Evolutionary conservation across 2,329 filamentous ascomycete genomes (phyloP).

Genomic region (Shiraia sp.): DNA sequence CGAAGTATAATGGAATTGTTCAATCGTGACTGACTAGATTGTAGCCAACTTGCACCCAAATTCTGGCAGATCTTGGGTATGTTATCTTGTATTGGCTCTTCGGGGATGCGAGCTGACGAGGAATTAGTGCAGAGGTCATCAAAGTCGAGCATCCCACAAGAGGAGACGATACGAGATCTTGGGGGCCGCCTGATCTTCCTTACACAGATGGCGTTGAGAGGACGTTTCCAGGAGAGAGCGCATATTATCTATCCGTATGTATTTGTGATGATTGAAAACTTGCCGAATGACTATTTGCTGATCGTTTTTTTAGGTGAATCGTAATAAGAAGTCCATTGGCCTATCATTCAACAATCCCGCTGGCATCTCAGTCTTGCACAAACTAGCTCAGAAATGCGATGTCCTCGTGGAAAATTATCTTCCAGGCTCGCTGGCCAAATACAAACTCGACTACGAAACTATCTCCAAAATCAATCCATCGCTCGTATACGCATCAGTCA

Average conservation of each 20-base stretch:
- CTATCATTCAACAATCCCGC: constrained; percentile 85
- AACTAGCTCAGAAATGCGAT: constrained; percentile 80
- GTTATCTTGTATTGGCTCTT: constrained; percentile 4
- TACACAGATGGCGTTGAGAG: constrained; percentile 65
- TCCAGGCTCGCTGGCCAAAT: constrained; percentile 84
- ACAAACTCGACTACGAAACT: constrained; percentile 82
- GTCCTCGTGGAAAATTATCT: constrained; percentile 97
- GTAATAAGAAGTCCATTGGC: constrained; percentile 93
- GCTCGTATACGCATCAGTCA: constrained; percentile 93
- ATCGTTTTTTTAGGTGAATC: constrained; percentile 69
- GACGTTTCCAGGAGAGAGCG: constrained; percentile 84
- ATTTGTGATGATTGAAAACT: background rate
- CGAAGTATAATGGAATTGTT: background rate
- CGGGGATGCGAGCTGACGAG: constrained; percentile 9
- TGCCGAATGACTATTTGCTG: background rate
- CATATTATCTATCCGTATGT: constrained; percentile 84
- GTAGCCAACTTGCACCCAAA: constrained; percentile 96
- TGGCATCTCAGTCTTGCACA: constrained; percentile 83
- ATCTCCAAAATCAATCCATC: constrained; percentile 77
- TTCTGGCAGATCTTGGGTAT: constrained; percentile 92
- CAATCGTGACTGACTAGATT: constrained; percentile 16
- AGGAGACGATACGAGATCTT: constrained; percentile 92
- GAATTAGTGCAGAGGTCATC: constrained; percentile 82
- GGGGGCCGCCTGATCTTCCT: constrained; percentile 89
- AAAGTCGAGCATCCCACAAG: constrained; percentile 92